Percentiles rank a stretch among this genome's conserved stretches.
These are phyloP conservation scores for Harringtonia lauricola DNA, from an alignment of 2,329 filamentous ascomycete species.

Conservation along the genomic window DNA sequence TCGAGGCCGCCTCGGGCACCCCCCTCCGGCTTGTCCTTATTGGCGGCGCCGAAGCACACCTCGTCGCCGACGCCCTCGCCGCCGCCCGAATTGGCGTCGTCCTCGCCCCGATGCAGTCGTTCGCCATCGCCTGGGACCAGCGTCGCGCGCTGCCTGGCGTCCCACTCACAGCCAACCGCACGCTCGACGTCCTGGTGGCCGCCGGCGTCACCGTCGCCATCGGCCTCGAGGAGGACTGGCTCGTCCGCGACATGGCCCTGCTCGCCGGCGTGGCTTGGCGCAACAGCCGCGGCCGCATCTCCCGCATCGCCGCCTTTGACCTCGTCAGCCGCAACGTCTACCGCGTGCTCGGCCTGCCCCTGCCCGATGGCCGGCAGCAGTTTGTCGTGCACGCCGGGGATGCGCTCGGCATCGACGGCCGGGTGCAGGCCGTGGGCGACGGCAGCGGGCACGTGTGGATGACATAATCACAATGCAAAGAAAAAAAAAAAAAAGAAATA, in stretches of 20 bases:
- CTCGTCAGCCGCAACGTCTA: slow-evolving; percentile 30
- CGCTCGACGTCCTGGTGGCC: slow-evolving; percentile 20
- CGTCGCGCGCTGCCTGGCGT: slow-evolving; percentile 27
- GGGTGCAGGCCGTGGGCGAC: too few species aligned
- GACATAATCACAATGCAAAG: too few species aligned
- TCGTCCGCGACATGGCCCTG: slow-evolving; percentile 2
- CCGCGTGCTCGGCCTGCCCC: slow-evolving; percentile 26
- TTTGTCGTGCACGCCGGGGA: too few species aligned
- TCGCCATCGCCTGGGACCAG: slow-evolving; percentile 24
- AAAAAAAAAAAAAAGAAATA: background rate
- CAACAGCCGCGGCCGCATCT: too few species aligned
- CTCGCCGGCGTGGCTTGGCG: slow-evolving; percentile 1
- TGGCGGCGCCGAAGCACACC: slow-evolving; percentile 22
- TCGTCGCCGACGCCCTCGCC: slow-evolving; percentile 19
- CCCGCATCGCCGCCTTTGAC: slow-evolving; percentile 19
- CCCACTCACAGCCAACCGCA: slow-evolving; percentile 19
- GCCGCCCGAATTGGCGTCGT: slow-evolving; percentile 29
- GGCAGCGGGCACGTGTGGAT: too few species aligned
- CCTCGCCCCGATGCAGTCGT: slow-evolving; percentile 18
- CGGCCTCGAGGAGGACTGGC: slow-evolving; percentile 1
- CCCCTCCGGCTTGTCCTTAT: slow-evolving; percentile 23
- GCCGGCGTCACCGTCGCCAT: slow-evolving; percentile 21
- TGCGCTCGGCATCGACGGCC: too few species aligned
- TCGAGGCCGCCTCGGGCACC: slow-evolving; percentile 19
- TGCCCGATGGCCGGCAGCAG: too few species aligned